These are phyloP conservation scores for Carex sylvatica DNA, from an alignment of 202 grass and related monocot species.

Conservation along the genomic window DNA sequence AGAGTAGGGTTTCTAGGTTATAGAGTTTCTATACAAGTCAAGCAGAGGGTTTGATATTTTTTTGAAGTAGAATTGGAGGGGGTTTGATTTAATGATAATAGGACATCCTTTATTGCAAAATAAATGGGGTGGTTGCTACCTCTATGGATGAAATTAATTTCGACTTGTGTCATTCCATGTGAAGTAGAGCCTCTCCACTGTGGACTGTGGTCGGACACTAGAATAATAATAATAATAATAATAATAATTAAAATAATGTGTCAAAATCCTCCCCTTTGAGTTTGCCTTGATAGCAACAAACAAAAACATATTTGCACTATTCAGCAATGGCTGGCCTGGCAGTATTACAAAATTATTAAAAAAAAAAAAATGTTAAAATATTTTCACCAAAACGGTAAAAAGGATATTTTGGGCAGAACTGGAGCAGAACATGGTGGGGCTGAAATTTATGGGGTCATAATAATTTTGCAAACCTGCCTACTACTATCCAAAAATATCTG, in stretches of 20 bases:
- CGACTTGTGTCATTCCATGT: neutral
- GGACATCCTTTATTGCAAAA: constrained; percentile 1
- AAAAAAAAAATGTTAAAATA: no score
- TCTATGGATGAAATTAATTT: neutral
- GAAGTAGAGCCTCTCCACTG: neutral
- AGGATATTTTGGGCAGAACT: neutral
- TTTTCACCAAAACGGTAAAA: constrained; percentile 9
- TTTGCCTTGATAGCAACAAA: neutral
- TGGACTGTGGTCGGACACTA: no score
- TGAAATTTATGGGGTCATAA: neutral
- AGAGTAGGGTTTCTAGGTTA: constrained; percentile 18
- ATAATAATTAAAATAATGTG: neutral
- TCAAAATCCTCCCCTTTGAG: neutral
- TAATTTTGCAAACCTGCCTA: neutral
- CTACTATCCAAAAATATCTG: neutral
- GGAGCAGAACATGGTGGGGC: constrained; percentile 16
- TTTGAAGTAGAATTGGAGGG: constrained; percentile 18
- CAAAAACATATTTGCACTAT: neutral
- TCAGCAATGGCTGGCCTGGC: neutral
- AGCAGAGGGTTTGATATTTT: constrained; percentile 11
- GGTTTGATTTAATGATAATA: neutral
- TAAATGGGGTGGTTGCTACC: constrained; percentile 34
- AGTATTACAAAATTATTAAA: neutral
- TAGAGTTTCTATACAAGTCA: constrained; percentile 19
- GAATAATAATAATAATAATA: no score